Evolutionary conservation across 768 basidiomycete genomes (phyloP), one percentile per base, ranked within the genome.

Genomic region (Trichaptum fuscoviolaceum): DNA sequence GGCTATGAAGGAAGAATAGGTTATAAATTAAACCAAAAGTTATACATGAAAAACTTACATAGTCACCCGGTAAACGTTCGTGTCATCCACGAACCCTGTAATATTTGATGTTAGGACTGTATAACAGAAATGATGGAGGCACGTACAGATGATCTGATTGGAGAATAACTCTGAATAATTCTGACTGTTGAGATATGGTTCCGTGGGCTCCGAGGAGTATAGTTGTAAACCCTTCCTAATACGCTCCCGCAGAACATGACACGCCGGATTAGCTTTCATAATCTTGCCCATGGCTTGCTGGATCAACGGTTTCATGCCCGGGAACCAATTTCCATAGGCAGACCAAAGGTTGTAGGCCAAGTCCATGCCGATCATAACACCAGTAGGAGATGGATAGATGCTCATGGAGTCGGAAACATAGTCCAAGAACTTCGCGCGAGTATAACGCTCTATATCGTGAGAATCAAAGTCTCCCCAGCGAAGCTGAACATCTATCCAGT

Each of bases 221-320:
- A 99, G 82, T 76, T 99, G 97, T 24, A 99, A 85, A 76, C 96
- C 96, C 79, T 99, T 99, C 71, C 97, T 88, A 72, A 99, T 98
- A 79, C 97, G 97, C 80, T 99, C 97, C 65, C 97, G 92, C 66
- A 99, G 81, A 57, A 99, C 97, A 75, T 99, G 97, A 64, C 91
- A 89, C 17, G 97, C 97, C 26, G 97, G 97, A 73, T 99, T 99
- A 64, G 97, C 97, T 79, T 99, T 99, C 95, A 99, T 96, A 76
- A 99, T 92, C 84, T 99, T 99, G 15, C 92, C 95, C 95, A 99
- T 97, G 6, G 96, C 97, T 78, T 97, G 96, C 76, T 97, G 96
- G 67, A 99, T 90, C 68, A 99, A 84, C 5, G 96, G 96, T 79
- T 99, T 99, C 85, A 98, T 87, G 60, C 97, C 96, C 17, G 97